Evolutionary conservation across 805 yeast genomes (phyloP).

Genomic region (Ogataea thermomethanolica): DNA sequence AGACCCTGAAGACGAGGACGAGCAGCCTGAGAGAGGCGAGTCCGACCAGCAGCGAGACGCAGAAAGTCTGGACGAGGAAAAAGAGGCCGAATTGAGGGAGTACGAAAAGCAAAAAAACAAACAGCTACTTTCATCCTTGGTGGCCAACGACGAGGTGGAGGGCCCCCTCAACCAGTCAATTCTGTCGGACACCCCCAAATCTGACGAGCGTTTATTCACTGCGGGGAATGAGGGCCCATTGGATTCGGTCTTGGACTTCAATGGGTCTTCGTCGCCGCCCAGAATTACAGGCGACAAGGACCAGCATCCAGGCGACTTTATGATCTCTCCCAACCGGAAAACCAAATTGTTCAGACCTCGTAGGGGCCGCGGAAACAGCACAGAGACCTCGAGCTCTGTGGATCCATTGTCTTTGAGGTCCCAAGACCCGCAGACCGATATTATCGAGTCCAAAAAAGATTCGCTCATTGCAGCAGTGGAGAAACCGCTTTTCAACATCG

Average conservation of each 20-base stretch:
- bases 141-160: constrained; percentile 34
- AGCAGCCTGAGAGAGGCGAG: constrained; percentile 7
- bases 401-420: constrained; percentile 15
- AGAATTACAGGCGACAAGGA: constrained; percentile 4
- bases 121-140: constrained; percentile 40
- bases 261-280: constrained; percentile 10
- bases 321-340: constrained; percentile 38
- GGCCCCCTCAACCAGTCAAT: constrained; percentile 9
- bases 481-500: constrained; percentile 51
- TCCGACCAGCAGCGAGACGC: constrained; percentile 5
- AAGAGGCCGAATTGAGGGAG: constrained; percentile 16
- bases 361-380: constrained; percentile 24
- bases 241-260: constrained; percentile 18
- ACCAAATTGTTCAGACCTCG: constrained; percentile 45
- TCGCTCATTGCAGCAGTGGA: constrained; percentile 43
- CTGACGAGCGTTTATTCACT: constrained; percentile 18
- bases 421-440: constrained; percentile 4
- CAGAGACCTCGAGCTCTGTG: constrained; percentile 3
- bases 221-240: constrained; percentile 21
- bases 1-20: constrained; percentile 2
- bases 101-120: constrained; percentile 33
- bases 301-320: background rate
- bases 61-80: constrained; percentile 19
- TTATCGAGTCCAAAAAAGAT: constrained; percentile 24
- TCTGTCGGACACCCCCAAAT: constrained; percentile 17